Evolutionary conservation across 1,284 basidiomycete genomes (phyloP).

Genomic region (Ceratobasidium papillatum): DNA sequence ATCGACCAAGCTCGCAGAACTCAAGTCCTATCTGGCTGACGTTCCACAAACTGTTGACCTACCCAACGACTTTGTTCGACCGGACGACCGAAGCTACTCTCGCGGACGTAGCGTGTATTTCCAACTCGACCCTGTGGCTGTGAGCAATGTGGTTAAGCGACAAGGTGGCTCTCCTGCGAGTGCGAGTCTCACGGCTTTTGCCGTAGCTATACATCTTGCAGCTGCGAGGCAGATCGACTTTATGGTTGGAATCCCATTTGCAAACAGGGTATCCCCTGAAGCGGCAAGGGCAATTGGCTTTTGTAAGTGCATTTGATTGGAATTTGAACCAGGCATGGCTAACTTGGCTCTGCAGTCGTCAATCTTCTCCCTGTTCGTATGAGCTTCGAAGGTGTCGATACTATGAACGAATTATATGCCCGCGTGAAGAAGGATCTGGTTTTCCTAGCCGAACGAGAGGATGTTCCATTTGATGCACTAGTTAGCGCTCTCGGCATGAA

Average conservation of each 20-base stretch:
- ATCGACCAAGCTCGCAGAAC: neutral
- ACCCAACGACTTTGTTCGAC: too few relatives aligned
- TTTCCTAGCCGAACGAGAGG: neutral
- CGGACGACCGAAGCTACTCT: neutral
- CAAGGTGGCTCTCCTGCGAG: neutral
- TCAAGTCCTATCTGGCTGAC: neutral
- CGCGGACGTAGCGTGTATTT: neutral
- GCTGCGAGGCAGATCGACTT: neutral
- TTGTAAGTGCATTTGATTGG: neutral
- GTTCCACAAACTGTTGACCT: too few relatives aligned
- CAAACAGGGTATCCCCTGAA: neutral
- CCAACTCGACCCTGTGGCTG: neutral
- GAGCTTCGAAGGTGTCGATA: neutral
- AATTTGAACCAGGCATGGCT: neutral
- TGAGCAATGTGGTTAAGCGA: neutral
- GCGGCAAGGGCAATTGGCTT: neutral
- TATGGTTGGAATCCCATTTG: neutral
- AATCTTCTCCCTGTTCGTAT: neutral
- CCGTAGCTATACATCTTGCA: neutral
- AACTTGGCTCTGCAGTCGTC: neutral
- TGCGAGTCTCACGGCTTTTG: neutral
- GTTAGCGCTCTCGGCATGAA: neutral
- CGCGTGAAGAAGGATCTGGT: neutral
- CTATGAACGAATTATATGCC: neutral
- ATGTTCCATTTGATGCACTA: neutral